Percentiles rank a stretch among this genome's conserved stretches.
phyloP scores from a whole-genome alignment of 805 yeast genomes.

The Metschnikowia gelsemii region DNA sequence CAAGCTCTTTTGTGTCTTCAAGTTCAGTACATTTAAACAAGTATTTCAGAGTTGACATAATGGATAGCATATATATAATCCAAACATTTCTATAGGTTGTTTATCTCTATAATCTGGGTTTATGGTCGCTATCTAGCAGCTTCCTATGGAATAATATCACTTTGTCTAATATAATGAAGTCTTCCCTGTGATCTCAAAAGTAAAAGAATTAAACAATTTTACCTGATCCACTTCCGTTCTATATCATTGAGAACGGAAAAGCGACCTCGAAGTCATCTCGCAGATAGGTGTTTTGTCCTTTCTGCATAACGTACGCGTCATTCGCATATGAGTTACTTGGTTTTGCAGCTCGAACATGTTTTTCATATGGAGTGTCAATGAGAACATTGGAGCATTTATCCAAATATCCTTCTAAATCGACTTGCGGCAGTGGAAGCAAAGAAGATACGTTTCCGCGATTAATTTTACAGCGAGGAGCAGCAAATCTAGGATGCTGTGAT shows the following conservation, averaged over 20 bases:
- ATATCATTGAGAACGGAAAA: background rate
- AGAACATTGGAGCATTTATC: conserved; percentile 8
- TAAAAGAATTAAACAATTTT: no score
- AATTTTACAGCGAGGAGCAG: conserved; percentile 10
- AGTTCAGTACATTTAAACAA: background rate
- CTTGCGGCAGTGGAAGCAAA: conserved; percentile 6
- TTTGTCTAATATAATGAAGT: no score
- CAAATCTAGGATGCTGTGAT: conserved; percentile 11
- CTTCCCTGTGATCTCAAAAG: no score
- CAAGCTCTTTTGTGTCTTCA: no score
- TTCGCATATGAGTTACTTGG: background rate
- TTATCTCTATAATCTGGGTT: no score
- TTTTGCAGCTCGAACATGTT: background rate
- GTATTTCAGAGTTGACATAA: no score
- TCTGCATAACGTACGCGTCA: conserved; percentile 1
- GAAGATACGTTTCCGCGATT: background rate
- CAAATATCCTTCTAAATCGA: conserved; percentile 10
- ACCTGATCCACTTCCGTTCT: no score
- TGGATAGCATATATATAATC: no score
- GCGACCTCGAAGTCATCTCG: conserved; percentile 11
- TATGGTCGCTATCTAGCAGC: no score
- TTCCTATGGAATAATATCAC: no score
- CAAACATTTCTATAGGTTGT: no score
- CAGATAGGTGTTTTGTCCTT: background rate
- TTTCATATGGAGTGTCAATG: background rate